Conservation (phyloP, 148 eudicot genomes). For the Vaccinium vitisidaea region DNA sequence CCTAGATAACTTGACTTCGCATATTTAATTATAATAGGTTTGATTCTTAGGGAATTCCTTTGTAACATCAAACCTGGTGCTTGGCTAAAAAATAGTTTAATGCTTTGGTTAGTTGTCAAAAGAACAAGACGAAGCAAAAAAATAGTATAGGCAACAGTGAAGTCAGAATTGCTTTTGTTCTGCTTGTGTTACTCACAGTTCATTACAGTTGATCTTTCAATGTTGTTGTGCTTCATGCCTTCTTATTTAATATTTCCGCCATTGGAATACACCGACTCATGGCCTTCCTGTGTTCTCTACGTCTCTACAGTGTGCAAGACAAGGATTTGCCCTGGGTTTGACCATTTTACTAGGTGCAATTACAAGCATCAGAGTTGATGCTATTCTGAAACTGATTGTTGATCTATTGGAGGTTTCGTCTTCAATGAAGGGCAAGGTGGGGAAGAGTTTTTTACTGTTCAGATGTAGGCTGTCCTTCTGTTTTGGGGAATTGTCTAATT, state of each 20-base stretch:
- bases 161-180: neutral
- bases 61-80: neutral
- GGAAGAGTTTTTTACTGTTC: slow-evolving; percentile 17
- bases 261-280: neutral
- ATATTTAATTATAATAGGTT: neutral
- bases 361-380: slow-evolving; percentile 59
- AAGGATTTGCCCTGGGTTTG: slow-evolving; percentile 94
- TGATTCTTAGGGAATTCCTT: neutral
- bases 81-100: neutral
- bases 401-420: slow-evolving; percentile 31
- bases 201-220: neutral
- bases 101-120: neutral
- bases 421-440: slow-evolving; percentile 88
- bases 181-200: neutral
- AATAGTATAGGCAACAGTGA: neutral
- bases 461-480: neutral
- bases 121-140: neutral
- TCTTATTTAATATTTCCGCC: neutral
- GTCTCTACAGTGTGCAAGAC: slow-evolving; percentile 85
- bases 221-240: neutral
- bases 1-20: neutral
- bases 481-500: slow-evolving; percentile 8
- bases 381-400: slow-evolving; percentile 68
- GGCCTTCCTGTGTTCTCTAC: neutral
- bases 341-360: slow-evolving; percentile 64